Percentiles rank a stretch among this genome's conserved stretches.
Conservation (phyloP, 441 rosid genomes). For the Populus hybrid region DNA sequence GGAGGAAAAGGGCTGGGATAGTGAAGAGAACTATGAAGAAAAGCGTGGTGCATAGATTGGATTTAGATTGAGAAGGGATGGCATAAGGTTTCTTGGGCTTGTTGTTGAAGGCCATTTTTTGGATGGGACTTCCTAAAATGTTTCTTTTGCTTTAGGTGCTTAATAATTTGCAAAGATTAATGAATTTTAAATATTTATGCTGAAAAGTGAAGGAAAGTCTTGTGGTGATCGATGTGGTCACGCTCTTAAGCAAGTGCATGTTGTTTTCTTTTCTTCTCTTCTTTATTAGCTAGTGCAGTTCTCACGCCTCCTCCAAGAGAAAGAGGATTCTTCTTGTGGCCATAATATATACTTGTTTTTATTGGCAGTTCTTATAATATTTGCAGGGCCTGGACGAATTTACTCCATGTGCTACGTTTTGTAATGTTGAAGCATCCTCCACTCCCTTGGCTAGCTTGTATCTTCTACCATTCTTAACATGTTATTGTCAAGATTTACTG, state of each 20-base stretch:
- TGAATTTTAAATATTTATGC: not conserved
- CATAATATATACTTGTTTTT: not conserved
- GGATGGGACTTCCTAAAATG: not conserved
- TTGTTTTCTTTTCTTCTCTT: not conserved
- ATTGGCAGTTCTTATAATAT: not conserved
- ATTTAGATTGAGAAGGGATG: constrained; percentile 21
- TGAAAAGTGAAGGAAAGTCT: constrained; percentile 23
- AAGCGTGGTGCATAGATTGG: constrained; percentile 53
- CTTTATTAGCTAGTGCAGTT: constrained; percentile 33
- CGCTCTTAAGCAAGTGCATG: constrained; percentile 29
- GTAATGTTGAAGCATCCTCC: not conserved
- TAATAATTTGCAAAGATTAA: not conserved
- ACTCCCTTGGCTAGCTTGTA: not conserved
- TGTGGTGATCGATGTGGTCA: constrained; percentile 20
- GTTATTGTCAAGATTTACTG: not conserved
- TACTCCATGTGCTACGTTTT: not conserved
- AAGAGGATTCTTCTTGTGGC: not conserved
- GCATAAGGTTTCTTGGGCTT: constrained; percentile 48
- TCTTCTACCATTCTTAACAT: not conserved
- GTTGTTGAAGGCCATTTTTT: constrained; percentile 48
- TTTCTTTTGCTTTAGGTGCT: not conserved
- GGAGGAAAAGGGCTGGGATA: constrained; percentile 74
- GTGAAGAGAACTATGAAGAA: constrained; percentile 80
- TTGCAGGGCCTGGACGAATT: not conserved
- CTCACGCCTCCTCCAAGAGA: constrained; percentile 35